Evolutionary conservation across 169 alveolate species (phyloP).

Genomic region (Plasmodium vinckei): DNA sequence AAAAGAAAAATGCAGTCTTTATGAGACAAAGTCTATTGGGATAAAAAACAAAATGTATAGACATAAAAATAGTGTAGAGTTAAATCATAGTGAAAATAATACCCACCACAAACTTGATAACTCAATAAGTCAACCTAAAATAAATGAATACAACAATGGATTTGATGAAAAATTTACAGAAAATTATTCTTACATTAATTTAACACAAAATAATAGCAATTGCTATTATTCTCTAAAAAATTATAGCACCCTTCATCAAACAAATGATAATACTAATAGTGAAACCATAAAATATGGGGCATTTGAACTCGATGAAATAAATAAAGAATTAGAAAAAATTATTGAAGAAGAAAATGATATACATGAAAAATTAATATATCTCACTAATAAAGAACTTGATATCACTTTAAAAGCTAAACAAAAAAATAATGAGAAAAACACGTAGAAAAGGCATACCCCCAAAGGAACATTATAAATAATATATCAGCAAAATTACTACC

Average conservation of each 20-base stretch:
- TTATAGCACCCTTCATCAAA: no score
- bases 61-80: no score
- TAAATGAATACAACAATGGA: background rate
- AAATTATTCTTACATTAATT: background rate
- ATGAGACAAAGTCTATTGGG: no score
- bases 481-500: no score
- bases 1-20: no score
- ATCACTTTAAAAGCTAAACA: slow-evolving; percentile 25
- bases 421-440: background rate
- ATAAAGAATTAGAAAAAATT: slow-evolving; percentile 56
- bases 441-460: slow-evolving; percentile 4
- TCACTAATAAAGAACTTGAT: slow-evolving; percentile 64
- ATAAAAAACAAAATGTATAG: no score
- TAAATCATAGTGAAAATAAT: no score
- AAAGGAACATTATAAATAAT: background rate
- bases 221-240: background rate
- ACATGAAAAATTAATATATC: slow-evolving; percentile 60
- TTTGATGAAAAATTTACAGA: background rate
- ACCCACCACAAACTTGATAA: no score
- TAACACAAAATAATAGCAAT: background rate
- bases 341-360: slow-evolving; percentile 64
- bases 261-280: background rate
- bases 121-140: no score
- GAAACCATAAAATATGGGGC: slow-evolving; percentile 47
- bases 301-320: slow-evolving; percentile 54